phyloP scores from a whole-genome alignment of 441 rosid genomes.

The Aleurites moluccanus region DNA sequence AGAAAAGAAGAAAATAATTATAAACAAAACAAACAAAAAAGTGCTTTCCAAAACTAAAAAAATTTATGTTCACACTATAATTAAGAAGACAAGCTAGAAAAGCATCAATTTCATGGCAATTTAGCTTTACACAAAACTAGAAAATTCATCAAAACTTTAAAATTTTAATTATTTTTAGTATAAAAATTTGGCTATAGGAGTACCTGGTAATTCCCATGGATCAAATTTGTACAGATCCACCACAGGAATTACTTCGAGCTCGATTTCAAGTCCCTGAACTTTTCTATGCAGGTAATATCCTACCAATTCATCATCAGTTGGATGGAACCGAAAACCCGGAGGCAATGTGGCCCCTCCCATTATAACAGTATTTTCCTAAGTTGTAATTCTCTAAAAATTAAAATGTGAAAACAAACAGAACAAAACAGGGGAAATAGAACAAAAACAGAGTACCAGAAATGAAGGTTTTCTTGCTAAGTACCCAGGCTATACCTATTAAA shows the following conservation, averaged over 20 bases:
- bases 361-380: constrained; percentile 7
- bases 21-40: neutral
- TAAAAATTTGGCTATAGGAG: neutral
- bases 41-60: neutral
- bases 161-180: neutral
- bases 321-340: constrained; percentile 81
- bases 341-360: constrained; percentile 78
- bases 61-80: constrained; percentile 19
- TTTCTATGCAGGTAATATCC: constrained; percentile 67
- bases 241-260: constrained; percentile 80
- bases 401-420: neutral
- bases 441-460: constrained; percentile 9
- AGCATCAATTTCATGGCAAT: too few species aligned
- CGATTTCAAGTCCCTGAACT: constrained; percentile 65
- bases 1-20: neutral
- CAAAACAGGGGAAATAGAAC: constrained; percentile 24
- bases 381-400: constrained; percentile 1
- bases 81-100: neutral
- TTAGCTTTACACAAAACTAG: neutral
- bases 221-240: constrained; percentile 84
- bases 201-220: constrained; percentile 96
- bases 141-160: neutral
- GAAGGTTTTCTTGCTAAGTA: constrained; percentile 33
- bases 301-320: constrained; percentile 65
- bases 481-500: constrained; percentile 58